Percentiles rank a stretch among this genome's conserved stretches.
Evolutionary conservation across 1,139 yeast species (phyloP).

Genomic region (Meyerozyma sp.): DNA sequence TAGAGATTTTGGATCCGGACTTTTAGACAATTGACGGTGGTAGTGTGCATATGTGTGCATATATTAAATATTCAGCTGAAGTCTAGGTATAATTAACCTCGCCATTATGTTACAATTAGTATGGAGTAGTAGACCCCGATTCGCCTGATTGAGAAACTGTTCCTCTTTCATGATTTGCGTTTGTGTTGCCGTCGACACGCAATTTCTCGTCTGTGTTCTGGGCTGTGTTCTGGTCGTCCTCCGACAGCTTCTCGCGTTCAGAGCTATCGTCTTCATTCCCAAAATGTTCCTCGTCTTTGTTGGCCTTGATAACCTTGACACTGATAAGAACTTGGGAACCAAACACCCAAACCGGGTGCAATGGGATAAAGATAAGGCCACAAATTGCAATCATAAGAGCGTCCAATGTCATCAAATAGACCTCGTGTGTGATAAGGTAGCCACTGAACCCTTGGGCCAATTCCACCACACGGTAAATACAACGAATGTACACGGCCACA

Average conservation of each 20-base stretch:
- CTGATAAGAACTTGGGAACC: conserved; percentile 36
- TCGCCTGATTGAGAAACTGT: no score
- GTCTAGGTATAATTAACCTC: no score
- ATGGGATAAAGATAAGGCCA: conserved; percentile 42
- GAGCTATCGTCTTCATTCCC: conserved; percentile 5
- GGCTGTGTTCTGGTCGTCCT: no score
- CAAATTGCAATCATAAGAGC: conserved; percentile 59
- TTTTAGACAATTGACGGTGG: no score
- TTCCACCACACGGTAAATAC: conserved; percentile 78
- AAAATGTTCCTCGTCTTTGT: conserved; percentile 17
- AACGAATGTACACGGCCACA: conserved; percentile 60
- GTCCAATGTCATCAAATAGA: conserved; percentile 71
- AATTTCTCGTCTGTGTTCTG: no score
- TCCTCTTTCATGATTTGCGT: no score
- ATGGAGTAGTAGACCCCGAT: no score
- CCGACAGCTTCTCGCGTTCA: background rate
- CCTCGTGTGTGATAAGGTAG: conserved; percentile 62
- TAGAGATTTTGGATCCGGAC: no score
- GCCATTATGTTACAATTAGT: no score
- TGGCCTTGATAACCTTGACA: conserved; percentile 31
- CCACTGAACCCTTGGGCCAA: conserved; percentile 77
- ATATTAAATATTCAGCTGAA: no score
- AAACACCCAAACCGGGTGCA: conserved; percentile 61
- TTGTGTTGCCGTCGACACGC: no score
- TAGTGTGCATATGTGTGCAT: no score